phyloP scores from a whole-genome alignment of 352 stramenopile genomes.

The Pythium inflatum region DNA sequence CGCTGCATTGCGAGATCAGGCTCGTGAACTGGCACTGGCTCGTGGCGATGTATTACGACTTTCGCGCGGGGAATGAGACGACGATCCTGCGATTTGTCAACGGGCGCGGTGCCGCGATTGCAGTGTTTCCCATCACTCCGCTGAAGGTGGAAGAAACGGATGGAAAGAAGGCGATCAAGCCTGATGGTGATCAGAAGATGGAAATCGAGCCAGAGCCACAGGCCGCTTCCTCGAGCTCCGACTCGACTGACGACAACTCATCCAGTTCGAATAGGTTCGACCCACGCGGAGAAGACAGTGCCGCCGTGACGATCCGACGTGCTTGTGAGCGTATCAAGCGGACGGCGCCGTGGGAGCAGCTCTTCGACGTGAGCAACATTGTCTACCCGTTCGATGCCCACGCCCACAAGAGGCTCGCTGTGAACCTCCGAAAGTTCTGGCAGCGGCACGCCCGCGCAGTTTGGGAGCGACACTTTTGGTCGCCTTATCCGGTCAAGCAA shows the following conservation, averaged over 20 bases:
- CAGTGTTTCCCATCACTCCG: constrained; percentile 3
- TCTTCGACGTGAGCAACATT: constrained; percentile 13
- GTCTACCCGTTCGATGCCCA: constrained; percentile 18
- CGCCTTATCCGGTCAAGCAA: not conserved
- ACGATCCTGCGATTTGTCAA: constrained; percentile 4
- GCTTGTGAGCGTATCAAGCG: not conserved
- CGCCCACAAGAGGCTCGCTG: not conserved
- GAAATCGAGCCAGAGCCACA: not conserved
- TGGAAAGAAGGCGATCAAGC: not conserved
- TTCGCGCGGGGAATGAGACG: not conserved
- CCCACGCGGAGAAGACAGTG: not conserved
- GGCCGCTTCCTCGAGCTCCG: too few species aligned
- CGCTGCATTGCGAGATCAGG: not conserved
- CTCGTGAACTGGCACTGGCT: constrained; percentile 14
- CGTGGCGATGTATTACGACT: constrained; percentile 17
- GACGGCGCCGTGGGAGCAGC: constrained; percentile 12
- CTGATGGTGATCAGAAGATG: not conserved
- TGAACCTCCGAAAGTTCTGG: constrained; percentile 11
- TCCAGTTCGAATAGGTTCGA: not conserved
- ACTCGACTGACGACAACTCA: too few species aligned
- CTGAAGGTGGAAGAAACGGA: not conserved
- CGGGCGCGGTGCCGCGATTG: not conserved
- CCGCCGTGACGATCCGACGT: not conserved
- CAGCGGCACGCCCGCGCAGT: constrained; percentile 11
- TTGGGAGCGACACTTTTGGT: constrained; percentile 31